Evolutionary conservation across 78 protist species (phyloP).

Genomic region (Dictyostelium citrinum): DNA sequence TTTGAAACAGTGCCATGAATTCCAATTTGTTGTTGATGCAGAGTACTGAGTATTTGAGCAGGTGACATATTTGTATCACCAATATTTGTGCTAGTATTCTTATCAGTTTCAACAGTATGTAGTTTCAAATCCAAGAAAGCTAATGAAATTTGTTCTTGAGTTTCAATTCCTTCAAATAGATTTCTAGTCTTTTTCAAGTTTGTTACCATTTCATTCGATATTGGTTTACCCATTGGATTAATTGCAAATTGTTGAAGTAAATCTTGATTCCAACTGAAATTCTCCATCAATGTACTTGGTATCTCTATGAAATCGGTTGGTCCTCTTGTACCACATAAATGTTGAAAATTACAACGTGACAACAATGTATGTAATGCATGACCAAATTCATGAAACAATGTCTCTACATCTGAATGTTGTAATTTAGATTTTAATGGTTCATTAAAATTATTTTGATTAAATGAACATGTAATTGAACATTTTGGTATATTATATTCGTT

Average conservation of each 20-base stretch:
- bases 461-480: constrained; percentile 11
- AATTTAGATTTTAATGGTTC: background rate
- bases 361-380: constrained; percentile 39
- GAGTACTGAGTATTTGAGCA: background rate
- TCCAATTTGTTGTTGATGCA: background rate
- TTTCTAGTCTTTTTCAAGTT: background rate
- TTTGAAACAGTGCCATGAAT: constrained; percentile 1
- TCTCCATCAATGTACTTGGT: constrained; percentile 79
- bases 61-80: background rate
- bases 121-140: constrained; percentile 5
- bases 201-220: background rate
- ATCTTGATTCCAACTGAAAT: constrained; percentile 10
- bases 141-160: constrained; percentile 38
- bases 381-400: constrained; percentile 71
- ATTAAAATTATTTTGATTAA: background rate
- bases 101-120: background rate
- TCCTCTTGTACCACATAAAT: constrained; percentile 74
- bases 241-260: constrained; percentile 40
- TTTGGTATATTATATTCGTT: constrained; percentile 12
- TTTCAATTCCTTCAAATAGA: constrained; percentile 32
- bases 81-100: background rate
- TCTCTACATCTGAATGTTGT: background rate
- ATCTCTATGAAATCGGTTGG: constrained; percentile 77
- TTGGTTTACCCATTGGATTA: constrained; percentile 14
- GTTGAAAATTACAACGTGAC: constrained; percentile 46